Conservation (phyloP, 176 grass and related monocot species). For the Zizania latifolia region DNA sequence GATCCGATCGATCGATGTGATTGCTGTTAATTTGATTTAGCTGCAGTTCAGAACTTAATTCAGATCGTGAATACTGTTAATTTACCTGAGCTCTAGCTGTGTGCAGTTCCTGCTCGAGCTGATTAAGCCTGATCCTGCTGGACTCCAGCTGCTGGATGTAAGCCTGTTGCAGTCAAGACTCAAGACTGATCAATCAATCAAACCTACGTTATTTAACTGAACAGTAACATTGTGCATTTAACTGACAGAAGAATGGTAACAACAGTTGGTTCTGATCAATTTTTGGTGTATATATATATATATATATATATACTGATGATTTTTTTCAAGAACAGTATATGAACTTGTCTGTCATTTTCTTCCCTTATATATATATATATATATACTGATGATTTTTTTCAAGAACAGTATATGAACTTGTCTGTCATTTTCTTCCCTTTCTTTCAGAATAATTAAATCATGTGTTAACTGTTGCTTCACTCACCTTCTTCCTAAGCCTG, state of each 20-base stretch:
- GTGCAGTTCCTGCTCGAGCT: slow-evolving; percentile 91
- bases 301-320: too few relatives aligned
- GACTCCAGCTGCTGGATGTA: slow-evolving; percentile 96
- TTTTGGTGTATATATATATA: too few relatives aligned
- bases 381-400: too few relatives aligned
- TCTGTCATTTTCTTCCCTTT: not conserved
- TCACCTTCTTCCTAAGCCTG: slow-evolving; percentile 92
- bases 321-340: too few relatives aligned
- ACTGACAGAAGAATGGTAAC: not conserved
- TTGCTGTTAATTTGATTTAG: not conserved
- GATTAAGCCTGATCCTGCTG: slow-evolving; percentile 78
- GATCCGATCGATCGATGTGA: not conserved
- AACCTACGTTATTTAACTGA: too few relatives aligned
- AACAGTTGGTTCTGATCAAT: not conserved
- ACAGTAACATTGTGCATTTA: not conserved
- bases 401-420: too few relatives aligned
- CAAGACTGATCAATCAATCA: not conserved
- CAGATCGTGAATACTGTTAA: not conserved
- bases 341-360: not conserved
- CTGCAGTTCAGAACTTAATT: not conserved
- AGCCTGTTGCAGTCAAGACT: slow-evolving; percentile 48
- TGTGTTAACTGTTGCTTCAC: slow-evolving; percentile 12
- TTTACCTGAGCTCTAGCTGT: slow-evolving; percentile 67
- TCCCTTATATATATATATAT: too few relatives aligned
- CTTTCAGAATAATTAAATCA: too few relatives aligned